Evolutionary conservation across 108 stramenopile species (phyloP).

Genomic region (Nannochloropsis oceanica): DNA sequence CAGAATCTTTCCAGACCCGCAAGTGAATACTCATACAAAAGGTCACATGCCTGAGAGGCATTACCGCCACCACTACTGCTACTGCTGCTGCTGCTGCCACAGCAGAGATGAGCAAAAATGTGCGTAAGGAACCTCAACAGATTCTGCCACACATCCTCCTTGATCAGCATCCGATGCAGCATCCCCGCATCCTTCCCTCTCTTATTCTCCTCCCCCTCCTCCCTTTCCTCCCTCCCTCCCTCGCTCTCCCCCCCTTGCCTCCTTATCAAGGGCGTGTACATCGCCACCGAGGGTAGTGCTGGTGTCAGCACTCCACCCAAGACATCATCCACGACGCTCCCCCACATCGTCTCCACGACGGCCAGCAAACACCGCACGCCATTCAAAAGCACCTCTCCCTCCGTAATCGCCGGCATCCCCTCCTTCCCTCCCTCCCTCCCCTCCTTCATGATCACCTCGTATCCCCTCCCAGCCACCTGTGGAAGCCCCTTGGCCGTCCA

Average conservation of each 20-base stretch:
- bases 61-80: not conserved
- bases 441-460: not conserved
- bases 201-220: not conserved
- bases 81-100: not conserved
- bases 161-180: not conserved
- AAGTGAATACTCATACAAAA: not conserved
- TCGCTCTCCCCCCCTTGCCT: not conserved
- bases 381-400: not conserved
- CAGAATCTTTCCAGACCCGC: not conserved
- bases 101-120: not conserved
- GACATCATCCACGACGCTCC: not conserved
- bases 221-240: no score
- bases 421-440: no score
- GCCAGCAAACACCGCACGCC: not conserved
- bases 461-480: not conserved
- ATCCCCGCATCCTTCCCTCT: not conserved
- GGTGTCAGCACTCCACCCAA: not conserved
- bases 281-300: not conserved
- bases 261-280: not conserved
- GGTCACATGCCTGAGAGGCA: not conserved
- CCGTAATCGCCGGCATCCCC: not conserved
- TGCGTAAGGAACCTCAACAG: not conserved
- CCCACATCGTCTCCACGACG: not conserved
- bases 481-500: not conserved
- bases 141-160: not conserved